Conservation (phyloP, 2,329 filamentous ascomycete species). For the Didymella pomorum region DNA sequence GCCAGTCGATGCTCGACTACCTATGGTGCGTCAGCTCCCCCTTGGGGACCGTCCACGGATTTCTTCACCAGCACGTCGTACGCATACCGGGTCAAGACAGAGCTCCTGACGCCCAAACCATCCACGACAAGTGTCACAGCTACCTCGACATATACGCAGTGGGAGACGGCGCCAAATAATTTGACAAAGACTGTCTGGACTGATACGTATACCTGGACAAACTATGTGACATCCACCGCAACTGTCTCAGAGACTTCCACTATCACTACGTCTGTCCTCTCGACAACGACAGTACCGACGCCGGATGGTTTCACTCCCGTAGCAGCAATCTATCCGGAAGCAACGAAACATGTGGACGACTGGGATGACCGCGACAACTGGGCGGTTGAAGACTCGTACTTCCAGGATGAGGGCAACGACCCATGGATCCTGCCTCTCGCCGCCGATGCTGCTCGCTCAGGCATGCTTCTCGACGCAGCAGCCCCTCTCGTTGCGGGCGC, state of each 20-base stretch:
- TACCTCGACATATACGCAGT: constrained; percentile 17
- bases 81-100: constrained; percentile 15
- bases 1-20: constrained; percentile 15
- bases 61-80: constrained; percentile 19
- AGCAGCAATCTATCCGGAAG: constrained; percentile 11
- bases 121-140: constrained; percentile 14
- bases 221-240: constrained; percentile 12
- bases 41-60: constrained; percentile 16
- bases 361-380: constrained; percentile 14
- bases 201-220: constrained; percentile 20
- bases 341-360: constrained; percentile 16
- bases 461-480: constrained; percentile 1
- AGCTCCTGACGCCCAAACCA: constrained; percentile 19
- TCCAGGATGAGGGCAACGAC: constrained; percentile 9
- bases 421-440: background rate
- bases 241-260: constrained; percentile 9
- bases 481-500: background rate
- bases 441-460: background rate
- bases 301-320: constrained; percentile 13
- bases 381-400: constrained; percentile 16
- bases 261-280: constrained; percentile 11
- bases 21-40: constrained; percentile 10
- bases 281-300: constrained; percentile 7
- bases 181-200: constrained; percentile 18
- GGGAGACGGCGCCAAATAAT: constrained; percentile 15